A percentile compares a stretch with the other conserved stretches of the same genome.
Conservation (phyloP, 1,139 yeast genomes). For the Candida glucosophila region DNA sequence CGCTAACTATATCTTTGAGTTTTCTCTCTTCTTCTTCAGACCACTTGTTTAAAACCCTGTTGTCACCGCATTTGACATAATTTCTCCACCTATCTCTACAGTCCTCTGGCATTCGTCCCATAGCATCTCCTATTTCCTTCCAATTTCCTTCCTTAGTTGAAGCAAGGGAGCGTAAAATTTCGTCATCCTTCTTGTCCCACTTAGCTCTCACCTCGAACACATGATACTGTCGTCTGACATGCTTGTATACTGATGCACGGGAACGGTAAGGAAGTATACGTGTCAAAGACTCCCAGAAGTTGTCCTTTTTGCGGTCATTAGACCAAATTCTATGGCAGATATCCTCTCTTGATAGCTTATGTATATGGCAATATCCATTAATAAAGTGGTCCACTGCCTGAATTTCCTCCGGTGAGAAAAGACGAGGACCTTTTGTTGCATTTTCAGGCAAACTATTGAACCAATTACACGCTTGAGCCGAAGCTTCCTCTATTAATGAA, state of each 20-base stretch:
- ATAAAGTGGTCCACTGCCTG: conserved; percentile 67
- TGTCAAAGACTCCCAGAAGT: conserved; percentile 79
- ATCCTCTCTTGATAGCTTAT: conserved; percentile 54
- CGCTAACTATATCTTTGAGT: conserved; percentile 47
- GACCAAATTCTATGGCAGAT: conserved; percentile 85
- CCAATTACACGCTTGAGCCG: conserved; percentile 29
- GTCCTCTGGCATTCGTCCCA: conserved; percentile 96
- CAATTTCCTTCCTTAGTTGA: conserved; percentile 70
- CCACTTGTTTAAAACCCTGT: conserved; percentile 75
- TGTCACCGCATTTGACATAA: conserved; percentile 81
- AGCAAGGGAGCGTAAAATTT: conserved; percentile 52
- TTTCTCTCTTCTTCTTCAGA: conserved; percentile 58
- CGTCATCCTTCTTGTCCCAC: conserved; percentile 82
- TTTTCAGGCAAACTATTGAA: conserved; percentile 23
- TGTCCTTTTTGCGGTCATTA: conserved; percentile 73
- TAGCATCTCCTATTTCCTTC: conserved; percentile 67
- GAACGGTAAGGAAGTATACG: conserved; percentile 76
- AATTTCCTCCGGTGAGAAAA: conserved; percentile 57
- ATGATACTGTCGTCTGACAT: conserved; percentile 83
- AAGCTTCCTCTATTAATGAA: conserved; percentile 27
- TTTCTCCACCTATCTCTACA: conserved; percentile 95
- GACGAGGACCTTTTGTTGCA: conserved; percentile 27
- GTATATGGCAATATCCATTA: conserved; percentile 53
- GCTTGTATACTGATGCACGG: conserved; percentile 84
- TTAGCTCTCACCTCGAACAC: conserved; percentile 79